Evolutionary conservation across 2,329 filamentous ascomycete species (phyloP).

Genomic region (Hypoxylon sp.): DNA sequence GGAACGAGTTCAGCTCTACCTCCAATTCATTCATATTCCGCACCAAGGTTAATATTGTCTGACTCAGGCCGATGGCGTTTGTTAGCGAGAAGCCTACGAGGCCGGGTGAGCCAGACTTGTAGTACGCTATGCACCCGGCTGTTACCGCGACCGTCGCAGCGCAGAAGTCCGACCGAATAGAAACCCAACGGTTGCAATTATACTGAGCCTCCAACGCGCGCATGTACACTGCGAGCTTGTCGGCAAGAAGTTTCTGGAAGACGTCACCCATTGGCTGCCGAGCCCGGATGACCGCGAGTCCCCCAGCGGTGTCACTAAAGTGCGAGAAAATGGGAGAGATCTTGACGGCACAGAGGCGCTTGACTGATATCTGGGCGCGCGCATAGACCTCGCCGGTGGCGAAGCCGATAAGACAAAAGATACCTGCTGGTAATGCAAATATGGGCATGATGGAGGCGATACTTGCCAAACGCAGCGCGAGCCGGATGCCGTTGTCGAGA

Average conservation of each 20-base stretch:
- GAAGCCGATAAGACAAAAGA: slow-evolving; percentile 63
- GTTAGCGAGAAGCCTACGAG: slow-evolving; percentile 41
- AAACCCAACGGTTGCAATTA: slow-evolving; percentile 43
- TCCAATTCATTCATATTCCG: slow-evolving; percentile 44
- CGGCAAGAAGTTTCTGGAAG: slow-evolving; percentile 52
- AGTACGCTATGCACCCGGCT: slow-evolving; percentile 30
- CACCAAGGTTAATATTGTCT: slow-evolving; percentile 40
- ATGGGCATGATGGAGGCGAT: slow-evolving; percentile 67
- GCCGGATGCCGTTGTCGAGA: slow-evolving; percentile 59
- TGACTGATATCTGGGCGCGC: slow-evolving; percentile 56
- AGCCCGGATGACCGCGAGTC: slow-evolving; percentile 53
- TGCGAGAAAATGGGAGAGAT: slow-evolving; percentile 54
- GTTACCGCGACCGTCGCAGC: slow-evolving; percentile 33
- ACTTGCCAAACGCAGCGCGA: slow-evolving; percentile 63
- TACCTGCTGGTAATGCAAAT: slow-evolving; percentile 63
- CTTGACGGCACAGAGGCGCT: slow-evolving; percentile 50
- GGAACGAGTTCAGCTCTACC: slow-evolving; percentile 47
- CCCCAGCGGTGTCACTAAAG: slow-evolving; percentile 52
- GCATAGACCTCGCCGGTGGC: slow-evolving; percentile 66
- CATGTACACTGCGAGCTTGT: slow-evolving; percentile 51
- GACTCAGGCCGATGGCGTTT: slow-evolving; percentile 36
- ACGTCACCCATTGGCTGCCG: slow-evolving; percentile 47
- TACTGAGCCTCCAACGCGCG: slow-evolving; percentile 53
- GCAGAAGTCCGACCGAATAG: slow-evolving; percentile 36
- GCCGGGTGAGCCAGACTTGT: slow-evolving; percentile 24